Conservation (phyloP, 2,329 filamentous ascomycete species). For the Colletotrichum kahawae region DNA sequence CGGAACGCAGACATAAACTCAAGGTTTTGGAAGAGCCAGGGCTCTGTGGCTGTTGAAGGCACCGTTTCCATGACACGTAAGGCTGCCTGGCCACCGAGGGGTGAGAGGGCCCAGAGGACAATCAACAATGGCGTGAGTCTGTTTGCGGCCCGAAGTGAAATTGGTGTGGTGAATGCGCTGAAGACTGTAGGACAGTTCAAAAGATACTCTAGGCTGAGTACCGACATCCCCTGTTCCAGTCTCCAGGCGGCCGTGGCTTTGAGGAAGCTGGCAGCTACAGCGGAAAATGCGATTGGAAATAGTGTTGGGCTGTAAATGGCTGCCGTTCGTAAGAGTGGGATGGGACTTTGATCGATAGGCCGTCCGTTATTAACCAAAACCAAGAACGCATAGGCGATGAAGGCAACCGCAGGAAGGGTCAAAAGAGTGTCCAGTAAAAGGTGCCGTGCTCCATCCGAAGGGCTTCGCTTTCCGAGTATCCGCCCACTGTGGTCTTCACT, state of each 20-base stretch:
- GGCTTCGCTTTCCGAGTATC: background rate
- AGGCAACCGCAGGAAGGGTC: background rate
- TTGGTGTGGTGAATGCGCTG: background rate
- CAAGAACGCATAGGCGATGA: background rate
- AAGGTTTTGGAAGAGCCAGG: background rate
- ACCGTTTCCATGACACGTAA: background rate
- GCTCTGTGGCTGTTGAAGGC: background rate
- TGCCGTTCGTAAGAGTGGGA: background rate
- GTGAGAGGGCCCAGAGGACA: background rate
- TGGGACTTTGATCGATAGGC: background rate
- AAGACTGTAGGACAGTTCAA: background rate
- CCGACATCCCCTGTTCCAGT: background rate
- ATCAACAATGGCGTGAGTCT: background rate
- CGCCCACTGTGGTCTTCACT: background rate
- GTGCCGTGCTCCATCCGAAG: background rate
- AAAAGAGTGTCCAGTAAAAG: background rate
- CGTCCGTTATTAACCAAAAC: background rate
- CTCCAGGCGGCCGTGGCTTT: background rate
- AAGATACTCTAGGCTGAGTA: background rate
- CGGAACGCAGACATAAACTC: background rate
- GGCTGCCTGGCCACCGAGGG: background rate
- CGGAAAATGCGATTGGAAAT: conserved; percentile 5
- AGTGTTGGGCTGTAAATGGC: conserved; percentile 1
- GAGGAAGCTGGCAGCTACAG: background rate
- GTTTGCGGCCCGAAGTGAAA: background rate